Conservation (phyloP, 768 basidiomycete genomes). For the Arthromyces matolae region DNA sequence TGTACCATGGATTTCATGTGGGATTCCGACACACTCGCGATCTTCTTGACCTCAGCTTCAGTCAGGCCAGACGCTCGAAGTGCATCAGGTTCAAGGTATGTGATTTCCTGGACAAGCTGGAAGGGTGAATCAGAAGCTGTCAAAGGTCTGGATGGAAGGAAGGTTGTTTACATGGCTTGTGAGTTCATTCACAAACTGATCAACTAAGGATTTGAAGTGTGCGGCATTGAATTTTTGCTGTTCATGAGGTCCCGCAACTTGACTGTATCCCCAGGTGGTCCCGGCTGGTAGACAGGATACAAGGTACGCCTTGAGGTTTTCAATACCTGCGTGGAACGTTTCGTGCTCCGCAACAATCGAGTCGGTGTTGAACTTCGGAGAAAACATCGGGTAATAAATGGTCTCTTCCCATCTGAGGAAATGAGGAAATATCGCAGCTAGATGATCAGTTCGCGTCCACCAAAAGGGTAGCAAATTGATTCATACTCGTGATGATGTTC, state of each 20-base stretch:
- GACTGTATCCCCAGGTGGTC: constrained; percentile 16
- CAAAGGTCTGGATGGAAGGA: not conserved
- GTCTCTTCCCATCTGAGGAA: constrained; percentile 18
- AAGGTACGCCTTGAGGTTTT: constrained; percentile 16
- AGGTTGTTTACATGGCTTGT: constrained; percentile 9
- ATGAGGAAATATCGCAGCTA: no score
- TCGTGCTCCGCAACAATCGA: constrained; percentile 17
- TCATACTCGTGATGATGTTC: constrained; percentile 19
- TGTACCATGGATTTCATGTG: constrained; percentile 20
- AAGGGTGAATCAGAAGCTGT: not conserved
- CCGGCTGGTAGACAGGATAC: constrained; percentile 19
- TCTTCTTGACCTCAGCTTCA: constrained; percentile 16
- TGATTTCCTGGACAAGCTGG: constrained; percentile 17
- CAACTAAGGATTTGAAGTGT: constrained; percentile 9
- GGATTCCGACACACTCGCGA: constrained; percentile 14
- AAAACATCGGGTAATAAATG: constrained; percentile 16
- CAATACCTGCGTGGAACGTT: constrained; percentile 15
- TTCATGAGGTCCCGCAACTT: constrained; percentile 8
- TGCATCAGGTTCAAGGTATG: constrained; percentile 16
- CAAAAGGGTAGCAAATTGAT: no score
- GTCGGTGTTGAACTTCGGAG: constrained; percentile 17
- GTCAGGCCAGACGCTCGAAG: constrained; percentile 18
- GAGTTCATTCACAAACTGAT: constrained; percentile 13
- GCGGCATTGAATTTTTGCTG: constrained; percentile 10
- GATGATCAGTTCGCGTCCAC: no score